Evolutionary conservation across 2,329 filamentous ascomycete genomes (phyloP).

Genomic region (Hansfordia pulvinata): DNA sequence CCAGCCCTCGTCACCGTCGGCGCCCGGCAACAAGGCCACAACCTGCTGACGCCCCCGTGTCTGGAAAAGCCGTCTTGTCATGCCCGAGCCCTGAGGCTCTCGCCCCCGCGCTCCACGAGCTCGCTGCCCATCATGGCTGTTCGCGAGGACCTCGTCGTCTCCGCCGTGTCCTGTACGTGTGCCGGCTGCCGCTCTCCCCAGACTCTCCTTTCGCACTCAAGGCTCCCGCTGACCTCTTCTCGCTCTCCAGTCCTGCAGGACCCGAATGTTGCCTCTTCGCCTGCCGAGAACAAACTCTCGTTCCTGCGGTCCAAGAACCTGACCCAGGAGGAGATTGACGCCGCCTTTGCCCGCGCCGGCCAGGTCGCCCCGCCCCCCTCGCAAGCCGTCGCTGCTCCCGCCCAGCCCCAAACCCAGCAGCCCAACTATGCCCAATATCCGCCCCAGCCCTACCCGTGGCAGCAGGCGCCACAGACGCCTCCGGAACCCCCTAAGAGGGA

Average conservation of each 20-base stretch:
- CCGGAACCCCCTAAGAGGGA: slow-evolving; percentile 62
- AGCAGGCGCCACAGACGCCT: slow-evolving; percentile 35
- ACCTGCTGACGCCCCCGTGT: too few species aligned
- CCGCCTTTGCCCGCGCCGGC: slow-evolving; percentile 66
- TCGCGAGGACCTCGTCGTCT: slow-evolving; percentile 58
- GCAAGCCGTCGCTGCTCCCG: slow-evolving; percentile 27
- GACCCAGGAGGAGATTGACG: slow-evolving; percentile 87
- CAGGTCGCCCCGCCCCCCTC: slow-evolving; percentile 28
- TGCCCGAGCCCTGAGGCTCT: too few species aligned
- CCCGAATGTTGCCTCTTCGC: slow-evolving; percentile 75
- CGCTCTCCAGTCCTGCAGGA: slow-evolving; percentile 85
- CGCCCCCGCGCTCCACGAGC: too few species aligned
- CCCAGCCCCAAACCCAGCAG: slow-evolving; percentile 19
- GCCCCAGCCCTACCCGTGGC: slow-evolving; percentile 40
- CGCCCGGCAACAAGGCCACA: too few species aligned
- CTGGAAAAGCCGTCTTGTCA: too few species aligned
- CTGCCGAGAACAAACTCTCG: slow-evolving; percentile 83
- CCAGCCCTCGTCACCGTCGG: too few species aligned
- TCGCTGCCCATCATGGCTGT: slow-evolving; percentile 55
- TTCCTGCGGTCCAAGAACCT: slow-evolving; percentile 96
- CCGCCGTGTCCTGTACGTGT: slow-evolving; percentile 17
- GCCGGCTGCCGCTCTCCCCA: too few species aligned
- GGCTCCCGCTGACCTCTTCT: too few species aligned
- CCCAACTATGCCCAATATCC: slow-evolving; percentile 32
- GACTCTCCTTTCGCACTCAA: too few species aligned